Base-by-base conservation (phyloP, 148 eudicot species). In the Vaccinium darrowii region DNA sequence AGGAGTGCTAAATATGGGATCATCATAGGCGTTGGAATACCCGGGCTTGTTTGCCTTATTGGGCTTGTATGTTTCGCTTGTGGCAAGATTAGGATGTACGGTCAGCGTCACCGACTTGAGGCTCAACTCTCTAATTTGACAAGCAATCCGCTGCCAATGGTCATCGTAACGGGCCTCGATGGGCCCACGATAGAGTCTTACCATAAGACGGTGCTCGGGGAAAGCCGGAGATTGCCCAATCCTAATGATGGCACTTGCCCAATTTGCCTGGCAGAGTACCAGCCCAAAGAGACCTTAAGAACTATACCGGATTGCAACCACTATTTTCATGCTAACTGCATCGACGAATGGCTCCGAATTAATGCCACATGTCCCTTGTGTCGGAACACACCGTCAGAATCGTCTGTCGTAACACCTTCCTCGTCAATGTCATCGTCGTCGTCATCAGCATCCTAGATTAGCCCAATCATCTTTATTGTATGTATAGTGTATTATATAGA, bases 331-430 rank as follows among this genome's bases (percentile, higher is more conserved):
- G 94, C 91, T 54, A 85, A 84, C 10, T 96, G 99, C 78, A 87
- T 96, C 8, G 97, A 96, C 76, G 98, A 93, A 87, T 96, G 99
- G 99, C 93, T 96, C 3, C 85, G 87, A 74, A 54, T 94, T 89
- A 92, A 95, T 51, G 91, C 92, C 5, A 90, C 93, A 0, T 96
- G 99, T 78, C 99, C 99, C 13, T 85, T 96, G 23, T 96, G 99
- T 73, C 83, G 99, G 81, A 93, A 93, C 14, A 85, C 94, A 3
- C 98, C 97, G 0, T 84, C 82, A 3, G 84, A 81, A 36, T 88
- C 91, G 23, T 85, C 83, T 0, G 21, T 53, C 7, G 62, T 30
- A 0, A 81, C 84, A 7, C 80, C 90, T n/a, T 39, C 30, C 43
- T 82, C 87, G 19, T 78, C 80, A 13, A 36, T 30, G 63, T 54